Conservation (phyloP, 129 eudicot species). For the Arctium minus region DNA sequence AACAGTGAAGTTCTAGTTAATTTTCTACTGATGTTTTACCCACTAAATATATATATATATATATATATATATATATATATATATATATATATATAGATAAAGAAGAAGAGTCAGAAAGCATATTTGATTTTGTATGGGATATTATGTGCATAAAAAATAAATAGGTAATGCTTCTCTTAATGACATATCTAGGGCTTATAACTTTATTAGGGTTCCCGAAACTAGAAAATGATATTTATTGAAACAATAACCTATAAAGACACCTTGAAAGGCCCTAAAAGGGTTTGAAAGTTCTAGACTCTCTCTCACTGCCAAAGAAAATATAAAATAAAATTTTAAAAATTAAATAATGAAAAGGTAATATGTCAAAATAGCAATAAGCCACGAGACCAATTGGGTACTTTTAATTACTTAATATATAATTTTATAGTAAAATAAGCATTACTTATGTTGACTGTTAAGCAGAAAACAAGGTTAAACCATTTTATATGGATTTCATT, state of each 20-base stretch:
- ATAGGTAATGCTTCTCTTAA: neutral
- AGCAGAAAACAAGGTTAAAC: neutral
- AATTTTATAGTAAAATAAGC: neutral
- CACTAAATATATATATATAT: no score
- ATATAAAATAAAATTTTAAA: neutral
- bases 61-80: no score
- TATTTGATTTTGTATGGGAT: neutral
- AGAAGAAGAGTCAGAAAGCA: neutral
- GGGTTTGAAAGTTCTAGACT: conserved; percentile 22
- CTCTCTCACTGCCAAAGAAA: neutral
- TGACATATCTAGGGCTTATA: conserved; percentile 21
- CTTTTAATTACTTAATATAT: neutral
- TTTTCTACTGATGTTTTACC: neutral
- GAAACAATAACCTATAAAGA: conserved; percentile 30
- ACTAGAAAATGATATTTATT: conserved; percentile 11
- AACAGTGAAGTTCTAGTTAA: neutral
- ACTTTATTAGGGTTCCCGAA: conserved; percentile 19
- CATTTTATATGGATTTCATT: neutral
- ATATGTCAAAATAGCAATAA: neutral
- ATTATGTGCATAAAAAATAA: neutral
- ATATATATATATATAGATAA: neutral
- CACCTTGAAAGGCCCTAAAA: conserved; percentile 26
- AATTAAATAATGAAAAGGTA: neutral
- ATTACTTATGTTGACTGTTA: neutral
- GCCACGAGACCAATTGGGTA: neutral